Base-by-base conservation (phyloP, 179 eudicot species). In the Silene noctiflora region DNA sequence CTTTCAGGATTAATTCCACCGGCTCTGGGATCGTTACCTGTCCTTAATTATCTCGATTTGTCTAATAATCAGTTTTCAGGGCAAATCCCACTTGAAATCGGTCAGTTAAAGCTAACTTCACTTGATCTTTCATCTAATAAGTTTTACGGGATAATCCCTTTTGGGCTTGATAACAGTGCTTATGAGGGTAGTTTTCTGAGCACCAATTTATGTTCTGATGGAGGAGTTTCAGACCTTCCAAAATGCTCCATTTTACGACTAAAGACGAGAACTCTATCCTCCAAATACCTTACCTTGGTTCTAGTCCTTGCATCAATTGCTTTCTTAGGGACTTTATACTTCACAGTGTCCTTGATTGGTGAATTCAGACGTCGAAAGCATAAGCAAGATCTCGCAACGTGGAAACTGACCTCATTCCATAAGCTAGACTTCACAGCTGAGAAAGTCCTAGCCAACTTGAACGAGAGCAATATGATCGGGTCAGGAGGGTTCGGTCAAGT, bases 401-500 rank as follows among this genome's bases (percentile, higher is more conserved):
- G 96, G 96, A 89, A 87, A 59, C 53, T 90, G 35, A 94, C 93
- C 62, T 86, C 97, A 21, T 94, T 94, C 75, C 92, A 90, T 10
- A 89, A 78, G 66, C 75, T 90, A 31, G 86, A 83, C 71, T 87
- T 91, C 83, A 88, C 91, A 11, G 89, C 91, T 75, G 84, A 64
- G 17, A 86, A 76, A 69, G 85, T 92, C 22, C 33, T 89, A 25
- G 77, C 85, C 0, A 79, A 88, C 73, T 59, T 92, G 83, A 77
- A 81, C 0, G 93, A 95, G 6, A 81, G 62, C 20, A 88, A 89
- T 76, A 44, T 88, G 83, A 86, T 94, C 20, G 98, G 98, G 19
- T 82, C 85, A 31, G 97, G 99, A 44, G 99, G 99, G 27, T 91
- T 91, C 0, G 97, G 99, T 69, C 84, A 87, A 67, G 89, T 95